Evolutionary conservation across 306 rosid genomes (phyloP).

Genomic region (Nissolia schottii): DNA sequence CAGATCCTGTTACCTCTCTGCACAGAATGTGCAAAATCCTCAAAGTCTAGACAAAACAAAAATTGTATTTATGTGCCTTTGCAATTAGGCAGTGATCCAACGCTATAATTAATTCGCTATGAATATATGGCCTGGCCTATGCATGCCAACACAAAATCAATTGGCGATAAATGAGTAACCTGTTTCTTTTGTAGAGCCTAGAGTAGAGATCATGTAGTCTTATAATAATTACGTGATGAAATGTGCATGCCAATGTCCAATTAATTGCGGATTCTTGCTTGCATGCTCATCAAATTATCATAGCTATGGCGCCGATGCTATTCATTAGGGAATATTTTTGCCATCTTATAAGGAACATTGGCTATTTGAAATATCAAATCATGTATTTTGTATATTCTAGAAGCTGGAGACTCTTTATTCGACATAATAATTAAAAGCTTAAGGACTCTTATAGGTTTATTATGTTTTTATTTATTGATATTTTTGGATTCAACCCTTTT

Average conservation of each 20-base stretch:
- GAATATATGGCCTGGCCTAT: background rate
- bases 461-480: too few relatives aligned
- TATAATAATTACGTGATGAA: background rate
- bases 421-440: background rate
- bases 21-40: conserved; percentile 22
- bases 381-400: background rate
- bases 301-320: conserved; percentile 7
- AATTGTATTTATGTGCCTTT: background rate
- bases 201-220: background rate
- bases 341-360: background rate
- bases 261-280: background rate
- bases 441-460: background rate
- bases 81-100: background rate
- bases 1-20: conserved; percentile 29
- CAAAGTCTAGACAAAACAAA: background rate
- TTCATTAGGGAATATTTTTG: background rate
- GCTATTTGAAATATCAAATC: background rate
- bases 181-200: background rate
- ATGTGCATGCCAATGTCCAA: background rate
- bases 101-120: background rate
- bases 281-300: background rate
- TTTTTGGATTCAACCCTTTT: too few relatives aligned
- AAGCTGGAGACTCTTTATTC: background rate
- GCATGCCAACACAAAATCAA: background rate
- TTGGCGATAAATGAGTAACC: background rate